Conservation (phyloP, 371 early-diverging fungal genomes). For the Apophysomyces variabilis region DNA sequence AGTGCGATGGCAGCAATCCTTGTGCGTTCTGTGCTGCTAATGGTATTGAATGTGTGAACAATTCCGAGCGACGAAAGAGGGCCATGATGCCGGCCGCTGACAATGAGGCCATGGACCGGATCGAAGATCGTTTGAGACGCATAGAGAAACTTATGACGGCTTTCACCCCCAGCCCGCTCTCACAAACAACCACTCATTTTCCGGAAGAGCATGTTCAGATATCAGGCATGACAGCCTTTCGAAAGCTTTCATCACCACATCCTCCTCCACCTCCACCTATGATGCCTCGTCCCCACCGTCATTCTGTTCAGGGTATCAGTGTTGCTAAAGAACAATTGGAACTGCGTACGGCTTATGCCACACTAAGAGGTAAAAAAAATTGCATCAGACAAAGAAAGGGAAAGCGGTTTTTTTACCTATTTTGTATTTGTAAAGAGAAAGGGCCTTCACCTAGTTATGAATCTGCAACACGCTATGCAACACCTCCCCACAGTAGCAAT, state of each 20-base stretch:
- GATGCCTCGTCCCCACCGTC: slow-evolving; percentile 41
- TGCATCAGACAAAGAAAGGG: background rate
- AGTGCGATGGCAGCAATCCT: slow-evolving; percentile 45
- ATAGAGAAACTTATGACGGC: slow-evolving; percentile 48
- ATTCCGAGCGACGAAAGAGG: slow-evolving; percentile 33
- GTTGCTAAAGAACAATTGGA: slow-evolving; percentile 50
- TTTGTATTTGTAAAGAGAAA: slow-evolving; percentile 20
- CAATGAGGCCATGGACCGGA: slow-evolving; percentile 43
- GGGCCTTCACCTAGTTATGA: slow-evolving; percentile 13
- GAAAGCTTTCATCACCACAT: slow-evolving; percentile 18
- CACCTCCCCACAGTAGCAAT: slow-evolving; percentile 20
- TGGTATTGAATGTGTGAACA: slow-evolving; percentile 40
- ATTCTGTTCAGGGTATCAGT: slow-evolving; percentile 53
- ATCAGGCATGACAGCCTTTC: background rate
- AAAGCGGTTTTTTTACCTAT: background rate
- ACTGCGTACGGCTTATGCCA: slow-evolving; percentile 27
- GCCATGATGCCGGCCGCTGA: slow-evolving; percentile 16
- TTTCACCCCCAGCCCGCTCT: slow-evolving; percentile 39
- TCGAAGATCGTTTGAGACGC: slow-evolving; percentile 43
- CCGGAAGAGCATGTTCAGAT: background rate
- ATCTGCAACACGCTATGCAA: slow-evolving; percentile 13
- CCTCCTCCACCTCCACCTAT: slow-evolving; percentile 14
- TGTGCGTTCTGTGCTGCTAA: slow-evolving; percentile 42
- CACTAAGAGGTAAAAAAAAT: slow-evolving; percentile 3
- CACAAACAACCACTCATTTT: slow-evolving; percentile 23